Evolutionary conservation across 176 grass and related monocot genomes (phyloP).

Genomic region (Olyra latifolia): DNA sequence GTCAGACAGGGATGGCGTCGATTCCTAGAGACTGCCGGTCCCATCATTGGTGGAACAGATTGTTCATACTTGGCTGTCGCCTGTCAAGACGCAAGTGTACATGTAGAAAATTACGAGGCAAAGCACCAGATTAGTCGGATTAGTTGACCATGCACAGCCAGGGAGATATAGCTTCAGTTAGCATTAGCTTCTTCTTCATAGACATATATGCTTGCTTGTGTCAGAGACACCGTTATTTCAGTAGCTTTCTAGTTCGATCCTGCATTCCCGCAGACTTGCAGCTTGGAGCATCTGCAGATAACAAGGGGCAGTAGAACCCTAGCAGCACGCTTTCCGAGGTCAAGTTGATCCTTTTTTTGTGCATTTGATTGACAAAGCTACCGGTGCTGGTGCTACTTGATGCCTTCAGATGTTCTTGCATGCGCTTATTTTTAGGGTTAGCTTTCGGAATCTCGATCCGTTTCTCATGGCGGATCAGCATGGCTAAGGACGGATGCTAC

Average conservation of each 20-base stretch:
- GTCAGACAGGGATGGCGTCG: too few species aligned
- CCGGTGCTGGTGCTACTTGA: background rate
- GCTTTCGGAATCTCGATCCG: constrained; percentile 43
- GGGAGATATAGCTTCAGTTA: too few species aligned
- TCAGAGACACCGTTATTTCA: too few species aligned
- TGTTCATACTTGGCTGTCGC: too few species aligned
- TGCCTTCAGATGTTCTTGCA: background rate
- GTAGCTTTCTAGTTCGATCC: background rate
- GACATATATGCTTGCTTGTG: too few species aligned
- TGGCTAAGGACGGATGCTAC: background rate
- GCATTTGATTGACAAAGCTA: background rate
- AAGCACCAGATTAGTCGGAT: too few species aligned
- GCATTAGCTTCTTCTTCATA: too few species aligned
- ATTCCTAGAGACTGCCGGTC: too few species aligned
- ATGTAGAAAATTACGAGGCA: too few species aligned
- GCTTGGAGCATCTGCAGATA: background rate
- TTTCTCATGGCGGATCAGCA: constrained; percentile 15
- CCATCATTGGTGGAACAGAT: too few species aligned
- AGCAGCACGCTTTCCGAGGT: background rate
- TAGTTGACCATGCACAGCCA: too few species aligned
- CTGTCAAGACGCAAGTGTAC: too few species aligned
- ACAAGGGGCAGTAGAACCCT: background rate
- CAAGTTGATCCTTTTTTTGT: background rate
- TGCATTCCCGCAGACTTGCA: background rate
- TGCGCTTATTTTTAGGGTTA: background rate